Evolutionary conservation across 345 rosid species (phyloP).

Genomic region (Melastoma malabathricum): DNA sequence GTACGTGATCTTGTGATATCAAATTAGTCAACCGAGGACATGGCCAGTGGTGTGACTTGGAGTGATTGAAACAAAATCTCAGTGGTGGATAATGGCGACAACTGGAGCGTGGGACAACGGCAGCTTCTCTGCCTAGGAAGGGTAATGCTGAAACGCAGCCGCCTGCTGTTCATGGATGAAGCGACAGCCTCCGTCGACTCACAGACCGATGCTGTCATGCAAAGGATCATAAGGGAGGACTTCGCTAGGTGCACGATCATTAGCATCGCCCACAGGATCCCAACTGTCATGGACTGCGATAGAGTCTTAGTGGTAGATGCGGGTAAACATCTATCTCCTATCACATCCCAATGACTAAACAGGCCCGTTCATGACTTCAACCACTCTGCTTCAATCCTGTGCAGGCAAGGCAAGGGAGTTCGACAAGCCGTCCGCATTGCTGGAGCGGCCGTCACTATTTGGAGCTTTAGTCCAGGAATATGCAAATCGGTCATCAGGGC

Average conservation of each 20-base stretch:
- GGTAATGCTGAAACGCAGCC: conserved; percentile 75
- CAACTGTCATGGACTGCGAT: conserved; percentile 94
- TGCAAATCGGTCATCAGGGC: conserved; percentile 65
- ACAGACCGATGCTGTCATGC: conserved; percentile 74
- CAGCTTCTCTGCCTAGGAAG: conserved; percentile 88
- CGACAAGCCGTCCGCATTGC: conserved; percentile 55
- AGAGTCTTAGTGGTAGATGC: conserved; percentile 79
- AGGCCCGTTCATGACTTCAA: neutral
- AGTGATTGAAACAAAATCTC: neutral
- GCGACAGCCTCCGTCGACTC: conserved; percentile 98
- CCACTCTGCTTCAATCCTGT: neutral
- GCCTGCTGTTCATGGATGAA: conserved; percentile 78
- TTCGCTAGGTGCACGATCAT: conserved; percentile 70
- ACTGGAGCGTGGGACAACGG: conserved; percentile 98
- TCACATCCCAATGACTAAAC: neutral
- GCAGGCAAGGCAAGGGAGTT: conserved; percentile 73
- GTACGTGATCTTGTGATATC: conserved; percentile 12
- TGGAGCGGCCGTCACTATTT: conserved; percentile 58
- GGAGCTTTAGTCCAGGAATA: conserved; percentile 87
- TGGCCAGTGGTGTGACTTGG: neutral
- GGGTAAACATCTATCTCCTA: conserved; percentile 15
- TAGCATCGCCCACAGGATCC: conserved; percentile 95
- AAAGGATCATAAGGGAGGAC: conserved; percentile 81
- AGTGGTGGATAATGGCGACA: conserved; percentile 93
- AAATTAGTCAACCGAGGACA: neutral